phyloP scores from a whole-genome alignment of 495 filamentous ascomycete species.

The Hyaloscypha finlandica region DNA sequence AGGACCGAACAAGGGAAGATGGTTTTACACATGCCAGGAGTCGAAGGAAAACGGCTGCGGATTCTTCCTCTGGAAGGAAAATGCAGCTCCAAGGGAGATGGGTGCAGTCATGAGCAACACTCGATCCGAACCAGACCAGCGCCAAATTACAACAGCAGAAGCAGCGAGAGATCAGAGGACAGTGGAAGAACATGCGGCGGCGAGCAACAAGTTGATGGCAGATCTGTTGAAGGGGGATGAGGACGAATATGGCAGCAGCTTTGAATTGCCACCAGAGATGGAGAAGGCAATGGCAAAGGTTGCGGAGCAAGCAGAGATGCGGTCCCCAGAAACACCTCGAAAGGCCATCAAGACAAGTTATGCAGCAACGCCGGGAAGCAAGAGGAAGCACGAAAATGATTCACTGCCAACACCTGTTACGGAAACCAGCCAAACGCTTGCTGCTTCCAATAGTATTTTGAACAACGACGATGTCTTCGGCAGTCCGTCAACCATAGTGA shows the following conservation, averaged over 20 bases:
- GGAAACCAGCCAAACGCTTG: background rate
- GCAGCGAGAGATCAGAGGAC: conserved; percentile 20
- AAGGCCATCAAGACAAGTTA: conserved; percentile 46
- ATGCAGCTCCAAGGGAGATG: conserved; percentile 60
- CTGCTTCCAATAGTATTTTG: background rate
- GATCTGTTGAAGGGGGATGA: conserved; percentile 16
- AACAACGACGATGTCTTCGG: conserved; percentile 34
- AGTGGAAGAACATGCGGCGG: conserved; percentile 12
- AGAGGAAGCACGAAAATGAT: conserved; percentile 50
- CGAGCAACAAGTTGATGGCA: conserved; percentile 18
- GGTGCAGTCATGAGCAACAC: conserved; percentile 50
- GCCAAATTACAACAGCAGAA: conserved; percentile 2
- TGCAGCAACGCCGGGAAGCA: conserved; percentile 50
- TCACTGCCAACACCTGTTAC: conserved; percentile 31
- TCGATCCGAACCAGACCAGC: conserved; percentile 19
- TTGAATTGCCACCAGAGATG: conserved; percentile 19
- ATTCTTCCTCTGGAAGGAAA: conserved; percentile 73
- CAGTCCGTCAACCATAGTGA: conserved; percentile 23
- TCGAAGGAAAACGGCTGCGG: conserved; percentile 50
- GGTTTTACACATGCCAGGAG: conserved; percentile 69
- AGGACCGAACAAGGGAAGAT: conserved; percentile 63
- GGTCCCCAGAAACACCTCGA: conserved; percentile 41
- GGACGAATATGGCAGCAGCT: conserved; percentile 28
- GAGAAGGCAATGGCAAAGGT: conserved; percentile 21
- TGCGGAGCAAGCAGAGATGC: conserved; percentile 21